These are phyloP conservation scores for Bryoglossum gracile DNA, from an alignment of 495 filamentous ascomycete species.

Conservation along the genomic window DNA sequence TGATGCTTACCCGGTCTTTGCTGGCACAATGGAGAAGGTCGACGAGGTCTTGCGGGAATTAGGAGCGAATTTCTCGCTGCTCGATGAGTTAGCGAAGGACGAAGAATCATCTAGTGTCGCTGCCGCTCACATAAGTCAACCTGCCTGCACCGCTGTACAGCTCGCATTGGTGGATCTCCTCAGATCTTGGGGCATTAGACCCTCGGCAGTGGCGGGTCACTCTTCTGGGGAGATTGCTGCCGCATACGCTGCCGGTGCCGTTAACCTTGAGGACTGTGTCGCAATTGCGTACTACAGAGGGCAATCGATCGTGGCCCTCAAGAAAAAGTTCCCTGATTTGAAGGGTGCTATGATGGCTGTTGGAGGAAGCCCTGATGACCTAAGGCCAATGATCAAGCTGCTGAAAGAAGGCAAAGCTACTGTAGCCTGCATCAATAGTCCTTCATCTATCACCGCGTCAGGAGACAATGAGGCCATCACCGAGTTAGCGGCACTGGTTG, in stretches of 20 bases:
- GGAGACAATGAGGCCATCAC: slow-evolving; percentile 43
- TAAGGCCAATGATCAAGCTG: slow-evolving; percentile 26
- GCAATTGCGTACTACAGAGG: slow-evolving; percentile 43
- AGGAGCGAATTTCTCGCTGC: slow-evolving; percentile 2
- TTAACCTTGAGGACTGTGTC: slow-evolving; percentile 45
- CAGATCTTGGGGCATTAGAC: slow-evolving; percentile 44
- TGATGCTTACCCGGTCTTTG: slow-evolving; percentile 29
- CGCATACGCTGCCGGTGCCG: slow-evolving; percentile 43
- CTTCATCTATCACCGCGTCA: slow-evolving; percentile 51
- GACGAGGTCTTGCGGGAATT: not conserved
- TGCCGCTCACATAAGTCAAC: slow-evolving; percentile 42
- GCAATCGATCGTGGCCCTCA: not conserved
- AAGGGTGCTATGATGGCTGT: slow-evolving; percentile 47
- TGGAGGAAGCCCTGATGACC: slow-evolving; percentile 37
- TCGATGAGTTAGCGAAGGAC: slow-evolving; percentile 1
- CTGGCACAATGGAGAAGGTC: not conserved
- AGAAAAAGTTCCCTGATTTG: not conserved
- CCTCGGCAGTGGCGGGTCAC: slow-evolving; percentile 52
- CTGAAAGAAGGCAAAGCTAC: slow-evolving; percentile 14
- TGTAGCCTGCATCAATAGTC: slow-evolving; percentile 51
- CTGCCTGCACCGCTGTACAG: slow-evolving; percentile 46
- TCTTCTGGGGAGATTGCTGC: slow-evolving; percentile 60
- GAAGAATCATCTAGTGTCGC: not conserved
- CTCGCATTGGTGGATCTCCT: slow-evolving; percentile 49
- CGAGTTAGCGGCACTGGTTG: slow-evolving; percentile 36